Conservation (phyloP, 164 flowering plant genomes). For the Brasenia schreberi region DNA sequence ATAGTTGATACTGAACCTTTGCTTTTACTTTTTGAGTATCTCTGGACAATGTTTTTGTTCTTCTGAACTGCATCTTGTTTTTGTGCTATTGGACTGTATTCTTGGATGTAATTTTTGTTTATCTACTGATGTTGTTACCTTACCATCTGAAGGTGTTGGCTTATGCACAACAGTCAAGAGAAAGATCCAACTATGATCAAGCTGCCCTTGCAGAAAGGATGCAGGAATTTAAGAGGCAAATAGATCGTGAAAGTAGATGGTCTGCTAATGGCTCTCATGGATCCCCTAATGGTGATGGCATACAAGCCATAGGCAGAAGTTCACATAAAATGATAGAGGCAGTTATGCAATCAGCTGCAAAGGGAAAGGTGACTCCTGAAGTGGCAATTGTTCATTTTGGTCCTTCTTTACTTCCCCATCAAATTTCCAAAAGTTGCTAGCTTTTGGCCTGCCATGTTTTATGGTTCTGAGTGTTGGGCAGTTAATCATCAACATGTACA, state of each 20-base stretch:
- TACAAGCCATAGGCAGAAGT: constrained; percentile 34
- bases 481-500: too few species aligned
- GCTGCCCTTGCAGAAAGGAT: constrained; percentile 86
- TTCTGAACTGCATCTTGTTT: too few species aligned
- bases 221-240: constrained; percentile 85
- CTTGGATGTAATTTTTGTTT: too few species aligned
- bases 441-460: too few species aligned
- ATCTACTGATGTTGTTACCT: background rate
- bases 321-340: constrained; percentile 47
- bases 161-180: constrained; percentile 87
- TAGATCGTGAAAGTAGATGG: constrained; percentile 69
- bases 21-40: too few species aligned
- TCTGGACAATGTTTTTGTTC: too few species aligned
- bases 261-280: constrained; percentile 50
- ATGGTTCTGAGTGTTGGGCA: too few species aligned
- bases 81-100: too few species aligned
- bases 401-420: background rate
- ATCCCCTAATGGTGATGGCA: constrained; percentile 44
- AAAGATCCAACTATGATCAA: constrained; percentile 85
- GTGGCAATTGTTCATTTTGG: background rate
- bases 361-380: constrained; percentile 60
- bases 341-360: constrained; percentile 67
- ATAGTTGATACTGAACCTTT: too few species aligned
- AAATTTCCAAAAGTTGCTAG: too few species aligned
- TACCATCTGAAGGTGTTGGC: constrained; percentile 62